Evolutionary conservation across 495 filamentous ascomycete genomes (phyloP).

Genomic region (Astrocystis sublimbata): DNA sequence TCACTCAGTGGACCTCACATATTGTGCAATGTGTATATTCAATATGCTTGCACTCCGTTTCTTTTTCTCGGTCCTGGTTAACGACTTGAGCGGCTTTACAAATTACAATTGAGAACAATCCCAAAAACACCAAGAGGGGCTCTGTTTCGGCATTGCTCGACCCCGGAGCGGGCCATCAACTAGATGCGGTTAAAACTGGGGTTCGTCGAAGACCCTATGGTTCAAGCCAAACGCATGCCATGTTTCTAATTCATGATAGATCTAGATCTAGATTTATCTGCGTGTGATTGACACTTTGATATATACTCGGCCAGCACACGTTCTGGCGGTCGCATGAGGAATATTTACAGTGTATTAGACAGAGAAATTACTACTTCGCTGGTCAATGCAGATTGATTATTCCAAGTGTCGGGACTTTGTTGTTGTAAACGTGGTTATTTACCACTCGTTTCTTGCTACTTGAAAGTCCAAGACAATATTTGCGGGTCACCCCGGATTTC

Average conservation of each 20-base stretch:
- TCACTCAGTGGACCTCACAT: too few relatives aligned
- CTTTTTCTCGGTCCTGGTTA: neutral
- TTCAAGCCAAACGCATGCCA: neutral
- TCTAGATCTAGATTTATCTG: neutral
- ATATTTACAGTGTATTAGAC: neutral
- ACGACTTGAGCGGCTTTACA: too few relatives aligned
- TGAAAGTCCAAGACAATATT: too few relatives aligned
- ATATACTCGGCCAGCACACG: neutral
- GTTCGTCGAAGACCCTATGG: neutral
- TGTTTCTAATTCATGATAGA: neutral
- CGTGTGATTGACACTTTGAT: neutral
- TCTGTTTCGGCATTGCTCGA: neutral
- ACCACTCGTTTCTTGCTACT: too few relatives aligned
- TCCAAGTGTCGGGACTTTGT: too few relatives aligned
- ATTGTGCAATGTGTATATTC: too few relatives aligned
- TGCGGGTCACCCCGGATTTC: slow-evolving; percentile 7
- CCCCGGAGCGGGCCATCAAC: neutral
- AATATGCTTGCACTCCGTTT: too few relatives aligned
- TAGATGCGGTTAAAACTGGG: neutral
- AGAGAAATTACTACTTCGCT: too few relatives aligned
- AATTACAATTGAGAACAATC: too few relatives aligned
- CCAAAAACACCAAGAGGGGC: neutral
- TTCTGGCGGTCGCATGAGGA: neutral
- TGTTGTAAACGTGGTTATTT: too few relatives aligned
- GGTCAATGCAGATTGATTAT: too few relatives aligned